Base-by-base conservation (phyloP, 345 rosid species). In the Rhizophora mangle region DNA sequence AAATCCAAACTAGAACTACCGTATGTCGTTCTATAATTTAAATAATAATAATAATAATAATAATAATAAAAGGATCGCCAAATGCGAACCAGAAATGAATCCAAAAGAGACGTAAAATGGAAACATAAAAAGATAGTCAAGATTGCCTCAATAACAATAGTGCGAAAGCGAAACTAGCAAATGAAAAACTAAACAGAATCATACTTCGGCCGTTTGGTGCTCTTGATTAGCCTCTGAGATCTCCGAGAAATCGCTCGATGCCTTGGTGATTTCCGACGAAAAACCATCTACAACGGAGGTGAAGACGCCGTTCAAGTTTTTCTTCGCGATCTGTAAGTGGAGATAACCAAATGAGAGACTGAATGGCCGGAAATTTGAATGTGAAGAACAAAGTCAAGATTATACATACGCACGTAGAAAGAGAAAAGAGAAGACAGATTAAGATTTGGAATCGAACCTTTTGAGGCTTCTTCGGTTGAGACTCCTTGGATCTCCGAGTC, bases 221-320 rank as follows among this genome's bases (percentile, higher is more conserved):
- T 52, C 11, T 29, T 5, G 64, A 62, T 51, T 18, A 60, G 68
- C 64, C 6, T 49, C 74, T 2, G 76, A 51, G 16, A 68, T 26
- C 26, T 65, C 79, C 3, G 78, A 71, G 43, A 67, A 49, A 66
- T 69, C 77, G 62, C 20, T 46, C 32, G 65, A 52, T 31, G 78
- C 77, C 52, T 76, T 55, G 32, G n/a, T 7, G 30, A 55, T 70
- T 8, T 76, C 82, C 15, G 73, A 43, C 10, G 68, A 56, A 20
- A 46, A 27, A 39, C 59, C 69, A 31, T 61, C 76, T 21, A 67
- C 20, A 47, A 61, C 76, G 2, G 53, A 29, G 7, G 24, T 27
- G 57, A 72, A 70, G 57, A 60, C 65, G 32, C 30, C 67, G 67
- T 66, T 58, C 47, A 78, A 78, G 75, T 36, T 81, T 69, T 68